A percentile compares a stretch with the other conserved stretches of the same genome.
Evolutionary conservation across 495 filamentous ascomycete genomes (phyloP).

Genomic region (Bacidia rubella): DNA sequence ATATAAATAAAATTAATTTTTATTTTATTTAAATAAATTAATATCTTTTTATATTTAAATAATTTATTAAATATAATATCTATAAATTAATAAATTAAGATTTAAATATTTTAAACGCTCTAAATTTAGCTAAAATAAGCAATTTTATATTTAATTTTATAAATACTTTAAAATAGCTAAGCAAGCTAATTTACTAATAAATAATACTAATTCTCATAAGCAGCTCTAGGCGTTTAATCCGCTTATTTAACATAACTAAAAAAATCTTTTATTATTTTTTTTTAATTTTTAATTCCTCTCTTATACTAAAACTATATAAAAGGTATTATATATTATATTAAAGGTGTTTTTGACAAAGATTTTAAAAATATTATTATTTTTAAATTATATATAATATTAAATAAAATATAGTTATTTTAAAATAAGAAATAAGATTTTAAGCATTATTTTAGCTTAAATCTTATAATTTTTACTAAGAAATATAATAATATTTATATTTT

Average conservation of each 20-base stretch:
- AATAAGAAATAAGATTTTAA: no score
- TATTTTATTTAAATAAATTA: not conserved
- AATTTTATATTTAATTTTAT: conserved; percentile 1
- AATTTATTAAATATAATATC: conserved; percentile 1
- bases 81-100: not conserved
- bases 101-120: not conserved
- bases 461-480: not conserved
- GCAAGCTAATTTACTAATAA: not conserved
- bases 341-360: not conserved
- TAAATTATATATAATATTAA: no score
- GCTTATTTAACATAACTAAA: not conserved
- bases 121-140: not conserved
- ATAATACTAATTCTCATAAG: not conserved
- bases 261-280: not conserved
- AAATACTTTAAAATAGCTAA: not conserved
- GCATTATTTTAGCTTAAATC: not conserved
- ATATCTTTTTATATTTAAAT: conserved; percentile 7
- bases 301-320: not conserved
- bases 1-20: conserved; percentile 6
- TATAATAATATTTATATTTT: no score
- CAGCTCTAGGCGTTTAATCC: not conserved
- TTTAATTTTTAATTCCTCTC: not conserved
- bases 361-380: not conserved
- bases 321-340: not conserved
- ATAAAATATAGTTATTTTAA: no score